Conservation (phyloP, 148 eudicot species). For the Chenopodium suecicum region DNA sequence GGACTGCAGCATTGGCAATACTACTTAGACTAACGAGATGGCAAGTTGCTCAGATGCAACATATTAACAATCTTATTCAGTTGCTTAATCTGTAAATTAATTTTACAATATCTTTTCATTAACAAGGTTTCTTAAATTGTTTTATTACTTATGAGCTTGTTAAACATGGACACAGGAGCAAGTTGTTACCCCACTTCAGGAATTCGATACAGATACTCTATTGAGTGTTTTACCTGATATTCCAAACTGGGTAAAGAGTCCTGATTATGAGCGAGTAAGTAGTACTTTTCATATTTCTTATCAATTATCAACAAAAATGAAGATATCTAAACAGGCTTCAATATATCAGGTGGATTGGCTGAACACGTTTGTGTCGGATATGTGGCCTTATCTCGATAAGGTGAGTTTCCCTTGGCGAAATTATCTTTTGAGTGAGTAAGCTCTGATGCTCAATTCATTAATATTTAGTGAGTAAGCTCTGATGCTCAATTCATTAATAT, state of each 20-base stretch:
- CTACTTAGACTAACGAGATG: background rate
- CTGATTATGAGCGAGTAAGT: slow-evolving; percentile 89
- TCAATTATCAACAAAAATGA: background rate
- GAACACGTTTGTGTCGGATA: slow-evolving; percentile 52
- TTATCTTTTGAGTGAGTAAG: background rate
- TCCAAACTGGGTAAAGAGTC: slow-evolving; percentile 87
- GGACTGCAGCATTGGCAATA: background rate
- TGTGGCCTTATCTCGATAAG: slow-evolving; percentile 96
- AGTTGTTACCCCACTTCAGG: slow-evolving; percentile 44
- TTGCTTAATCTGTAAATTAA: background rate
- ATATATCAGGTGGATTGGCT: slow-evolving; percentile 83
- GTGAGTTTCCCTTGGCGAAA: slow-evolving; percentile 33
- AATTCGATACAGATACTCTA: slow-evolving; percentile 46
- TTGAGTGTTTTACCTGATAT: slow-evolving; percentile 64
- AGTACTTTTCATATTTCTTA: background rate
- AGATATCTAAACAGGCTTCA: background rate
- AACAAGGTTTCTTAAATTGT: background rate
- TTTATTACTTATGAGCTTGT: slow-evolving; percentile 9
- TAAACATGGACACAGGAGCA: slow-evolving; percentile 49
- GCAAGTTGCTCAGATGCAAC: background rate
- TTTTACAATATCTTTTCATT: background rate
- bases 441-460: background rate
- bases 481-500: background rate
- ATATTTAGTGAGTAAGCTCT: background rate
- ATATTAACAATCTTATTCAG: too few relatives aligned